These are phyloP conservation scores for Coniochaeta hoffmannii DNA, from an alignment of 2,329 filamentous ascomycete genomes.

Conservation along the genomic window DNA sequence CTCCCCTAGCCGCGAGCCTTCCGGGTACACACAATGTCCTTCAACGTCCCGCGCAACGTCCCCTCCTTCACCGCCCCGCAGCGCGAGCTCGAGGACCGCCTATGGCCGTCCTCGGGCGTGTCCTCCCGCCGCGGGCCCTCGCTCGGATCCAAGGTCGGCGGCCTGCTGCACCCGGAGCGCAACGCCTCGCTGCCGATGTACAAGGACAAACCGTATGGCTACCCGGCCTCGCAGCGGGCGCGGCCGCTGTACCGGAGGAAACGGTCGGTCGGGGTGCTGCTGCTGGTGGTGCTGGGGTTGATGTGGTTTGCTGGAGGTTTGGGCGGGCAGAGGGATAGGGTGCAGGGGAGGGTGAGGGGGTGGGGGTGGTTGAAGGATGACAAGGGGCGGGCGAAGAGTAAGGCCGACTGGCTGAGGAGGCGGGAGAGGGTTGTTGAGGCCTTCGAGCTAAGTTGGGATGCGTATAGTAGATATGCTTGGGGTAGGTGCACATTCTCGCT, in stretches of 20 bases:
- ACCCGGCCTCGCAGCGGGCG: slow-evolving; percentile 51
- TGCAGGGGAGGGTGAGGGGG: slow-evolving; percentile 15
- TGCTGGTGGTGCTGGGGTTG: slow-evolving; percentile 47
- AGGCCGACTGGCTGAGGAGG: slow-evolving; percentile 68
- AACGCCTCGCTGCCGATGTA: slow-evolving; percentile 74
- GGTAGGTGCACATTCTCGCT: slow-evolving; percentile 53
- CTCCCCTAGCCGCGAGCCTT: no score
- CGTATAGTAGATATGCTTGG: slow-evolving; percentile 90
- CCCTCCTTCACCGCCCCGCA: slow-evolving; percentile 60
- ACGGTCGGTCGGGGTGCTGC: slow-evolving; percentile 44
- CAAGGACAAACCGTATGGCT: slow-evolving; percentile 93
- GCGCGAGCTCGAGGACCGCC: slow-evolving; percentile 56
- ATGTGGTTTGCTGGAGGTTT: slow-evolving; percentile 68
- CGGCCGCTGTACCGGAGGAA: slow-evolving; percentile 57
- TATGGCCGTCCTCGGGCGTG: slow-evolving; percentile 51
- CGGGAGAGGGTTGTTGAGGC: slow-evolving; percentile 79
- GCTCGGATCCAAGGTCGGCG: slow-evolving; percentile 54
- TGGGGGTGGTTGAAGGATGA: slow-evolving; percentile 54
- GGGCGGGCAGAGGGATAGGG: slow-evolving; percentile 25
- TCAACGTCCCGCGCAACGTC: slow-evolving; percentile 61
- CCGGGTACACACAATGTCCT: slow-evolving; percentile 46
- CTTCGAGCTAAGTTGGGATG: slow-evolving; percentile 86
- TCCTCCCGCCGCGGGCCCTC: slow-evolving; percentile 19
- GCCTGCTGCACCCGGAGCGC: slow-evolving; percentile 51
- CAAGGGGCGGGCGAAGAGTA: slow-evolving; percentile 27